Evolutionary conservation across 805 yeast genomes (phyloP), one percentile per base, ranked within the genome.

Genomic region (Myxozyma nipponensis): DNA sequence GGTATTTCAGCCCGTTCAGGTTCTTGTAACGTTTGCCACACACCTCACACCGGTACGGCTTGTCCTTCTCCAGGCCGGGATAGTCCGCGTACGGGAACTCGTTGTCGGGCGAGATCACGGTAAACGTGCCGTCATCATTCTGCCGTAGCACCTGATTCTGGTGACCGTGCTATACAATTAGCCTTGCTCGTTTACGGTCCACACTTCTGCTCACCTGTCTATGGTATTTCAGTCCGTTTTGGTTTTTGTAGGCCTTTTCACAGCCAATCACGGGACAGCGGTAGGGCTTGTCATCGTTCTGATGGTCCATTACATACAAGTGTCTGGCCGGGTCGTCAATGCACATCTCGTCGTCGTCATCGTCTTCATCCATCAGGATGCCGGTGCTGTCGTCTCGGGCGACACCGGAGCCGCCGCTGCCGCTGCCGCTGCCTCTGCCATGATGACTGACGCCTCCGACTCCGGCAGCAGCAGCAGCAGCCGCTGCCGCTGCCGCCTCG

Each of bases 201-300:
- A 19, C 17, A 17, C 32, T 17, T 24, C 10, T 24, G 25, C 52
- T 21, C 32, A 54, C 58, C 45, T 54, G 73, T 58, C 96, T 78
- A 70, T 93, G 98, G 69, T 93, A 93, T 69, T 93, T 93, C 65
- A 93, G 76, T 17, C 98, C 98, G 66, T 93, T 93, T 71, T 93
- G 98, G 69, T 93, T 93, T 72, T 93, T 93, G 69, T 93, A 93
- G 25, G 91, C 90, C 74, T 93, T 93, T 62, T 90, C 97, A 70
- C 98, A 93, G 5, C 98, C 98, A 63, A 89, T 86, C 39, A 93
- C 98, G 0, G 98, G 98, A 72, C 98, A 93, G 67, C 85, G 89
- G 73, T 84, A 93, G 26, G 98, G 98, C 68, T 93, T 83, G 66
- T 88, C 86, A 61, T 90, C 96, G 51, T 86, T 90, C 56, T 82